phyloP scores from a whole-genome alignment of 306 rosid species.

The Sesbania bispinosa region DNA sequence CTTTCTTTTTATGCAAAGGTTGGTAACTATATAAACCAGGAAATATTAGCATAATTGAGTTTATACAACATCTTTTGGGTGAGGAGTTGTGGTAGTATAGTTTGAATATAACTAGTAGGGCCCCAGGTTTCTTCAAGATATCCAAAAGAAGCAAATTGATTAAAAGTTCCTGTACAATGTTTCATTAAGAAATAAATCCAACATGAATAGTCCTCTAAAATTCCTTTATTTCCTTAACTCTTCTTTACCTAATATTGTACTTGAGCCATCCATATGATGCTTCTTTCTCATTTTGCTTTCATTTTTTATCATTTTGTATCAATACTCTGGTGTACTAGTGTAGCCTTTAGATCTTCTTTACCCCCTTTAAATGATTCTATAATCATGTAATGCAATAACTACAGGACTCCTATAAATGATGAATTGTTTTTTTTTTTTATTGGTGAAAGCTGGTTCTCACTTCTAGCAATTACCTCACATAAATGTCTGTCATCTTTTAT shows the following conservation, averaged over 20 bases:
- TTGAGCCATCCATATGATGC: background rate
- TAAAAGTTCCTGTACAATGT: too few relatives aligned
- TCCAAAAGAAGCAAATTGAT: background rate
- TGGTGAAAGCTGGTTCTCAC: background rate
- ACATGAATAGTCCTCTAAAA: too few relatives aligned
- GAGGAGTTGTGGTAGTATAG: background rate
- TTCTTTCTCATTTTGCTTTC: background rate
- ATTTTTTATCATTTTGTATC: background rate
- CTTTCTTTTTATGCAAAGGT: background rate
- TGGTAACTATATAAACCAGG: background rate
- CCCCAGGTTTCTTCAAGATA: background rate
- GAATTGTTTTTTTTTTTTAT: background rate
- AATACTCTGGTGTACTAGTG: background rate
- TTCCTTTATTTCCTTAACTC: too few relatives aligned
- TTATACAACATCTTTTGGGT: background rate
- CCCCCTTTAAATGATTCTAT: background rate
- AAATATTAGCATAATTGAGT: background rate
- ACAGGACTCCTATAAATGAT: background rate
- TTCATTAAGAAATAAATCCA: too few relatives aligned
- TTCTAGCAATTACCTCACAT: background rate
- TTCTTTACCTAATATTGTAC: too few relatives aligned
- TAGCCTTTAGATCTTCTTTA: background rate
- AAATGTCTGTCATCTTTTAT: slow-evolving; percentile 3
- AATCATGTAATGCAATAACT: background rate
- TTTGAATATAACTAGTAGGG: background rate